phyloP scores from a whole-genome alignment of 1,139 yeast genomes.

The Petasospora rhodanensis region DNA sequence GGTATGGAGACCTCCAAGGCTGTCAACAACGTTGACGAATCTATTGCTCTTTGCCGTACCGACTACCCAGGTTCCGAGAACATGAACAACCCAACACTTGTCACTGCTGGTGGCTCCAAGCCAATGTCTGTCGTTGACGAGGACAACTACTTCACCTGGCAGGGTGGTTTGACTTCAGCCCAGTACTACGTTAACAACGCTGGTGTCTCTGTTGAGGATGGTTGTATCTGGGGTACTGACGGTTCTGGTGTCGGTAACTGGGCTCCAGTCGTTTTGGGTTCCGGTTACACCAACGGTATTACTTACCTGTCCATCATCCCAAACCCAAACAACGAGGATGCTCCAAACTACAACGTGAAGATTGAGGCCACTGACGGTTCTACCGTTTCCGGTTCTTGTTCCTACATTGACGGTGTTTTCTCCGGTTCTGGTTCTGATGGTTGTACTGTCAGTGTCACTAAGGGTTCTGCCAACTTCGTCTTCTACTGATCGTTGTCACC shows the following conservation, averaged over 20 bases:
- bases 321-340: constrained; percentile 65
- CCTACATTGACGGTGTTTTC: constrained; percentile 59
- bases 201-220: constrained; percentile 67
- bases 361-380: constrained; percentile 55
- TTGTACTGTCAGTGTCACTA: constrained; percentile 68
- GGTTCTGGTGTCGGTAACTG: constrained; percentile 65
- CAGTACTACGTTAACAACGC: constrained; percentile 82
- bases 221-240: constrained; percentile 68
- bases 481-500: too few species aligned
- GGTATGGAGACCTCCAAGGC: constrained; percentile 61
- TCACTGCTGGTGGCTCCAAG: constrained; percentile 50
- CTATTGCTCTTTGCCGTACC: constrained; percentile 78
- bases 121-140: constrained; percentile 66
- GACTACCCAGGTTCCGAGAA: constrained; percentile 89
- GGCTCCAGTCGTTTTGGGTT: constrained; percentile 80
- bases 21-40: constrained; percentile 47
- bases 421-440: constrained; percentile 56
- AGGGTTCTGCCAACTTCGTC: constrained; percentile 67
- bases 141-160: constrained; percentile 59
- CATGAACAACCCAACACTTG: constrained; percentile 77
- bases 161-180: constrained; percentile 62
- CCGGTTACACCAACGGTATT: constrained; percentile 59
- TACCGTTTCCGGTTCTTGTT: constrained; percentile 55
- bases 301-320: constrained; percentile 76
- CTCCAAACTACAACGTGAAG: constrained; percentile 65